phyloP scores from a whole-genome alignment of 2,329 filamentous ascomycete genomes.

The Botrytis aclada region DNA sequence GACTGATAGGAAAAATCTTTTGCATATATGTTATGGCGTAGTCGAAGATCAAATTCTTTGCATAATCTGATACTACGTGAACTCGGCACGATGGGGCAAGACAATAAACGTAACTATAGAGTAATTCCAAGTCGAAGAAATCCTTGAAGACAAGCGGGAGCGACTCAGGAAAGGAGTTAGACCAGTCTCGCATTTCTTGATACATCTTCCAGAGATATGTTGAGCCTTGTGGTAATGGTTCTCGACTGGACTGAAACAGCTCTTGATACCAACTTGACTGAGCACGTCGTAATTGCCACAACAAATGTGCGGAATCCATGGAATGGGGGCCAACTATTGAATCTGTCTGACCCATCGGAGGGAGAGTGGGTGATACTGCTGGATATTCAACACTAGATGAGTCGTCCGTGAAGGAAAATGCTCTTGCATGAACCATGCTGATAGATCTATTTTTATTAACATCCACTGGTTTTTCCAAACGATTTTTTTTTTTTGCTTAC shows the following conservation, averaged over 20 bases:
- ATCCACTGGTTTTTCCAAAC: background rate
- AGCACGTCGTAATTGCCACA: conserved; percentile 79
- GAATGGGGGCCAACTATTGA: conserved; percentile 47
- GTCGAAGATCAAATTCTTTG: conserved; percentile 79
- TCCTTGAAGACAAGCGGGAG: conserved; percentile 65
- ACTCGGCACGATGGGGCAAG: conserved; percentile 75
- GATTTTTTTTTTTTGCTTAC: conserved; percentile 47
- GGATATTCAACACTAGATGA: conserved; percentile 80
- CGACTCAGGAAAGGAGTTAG: conserved; percentile 66
- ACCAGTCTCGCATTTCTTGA: conserved; percentile 76
- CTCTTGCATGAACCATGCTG: conserved; percentile 80
- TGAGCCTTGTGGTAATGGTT: conserved; percentile 64
- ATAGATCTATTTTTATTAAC: conserved; percentile 58
- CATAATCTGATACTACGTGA: conserved; percentile 71
- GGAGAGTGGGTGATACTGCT: conserved; percentile 40
- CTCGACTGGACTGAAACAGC: conserved; percentile 74
- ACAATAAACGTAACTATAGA: conserved; percentile 89
- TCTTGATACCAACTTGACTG: conserved; percentile 90
- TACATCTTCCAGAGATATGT: conserved; percentile 75
- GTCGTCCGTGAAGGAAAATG: conserved; percentile 92
- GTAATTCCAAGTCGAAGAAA: conserved; percentile 81
- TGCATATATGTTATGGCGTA: conserved; percentile 80
- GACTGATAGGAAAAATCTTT: conserved; percentile 66
- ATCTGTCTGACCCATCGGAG: conserved; percentile 34
- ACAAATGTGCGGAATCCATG: conserved; percentile 68